Conservation (phyloP, 768 basidiomycete species). For the Chalciporus sphaerocephalus region DNA sequence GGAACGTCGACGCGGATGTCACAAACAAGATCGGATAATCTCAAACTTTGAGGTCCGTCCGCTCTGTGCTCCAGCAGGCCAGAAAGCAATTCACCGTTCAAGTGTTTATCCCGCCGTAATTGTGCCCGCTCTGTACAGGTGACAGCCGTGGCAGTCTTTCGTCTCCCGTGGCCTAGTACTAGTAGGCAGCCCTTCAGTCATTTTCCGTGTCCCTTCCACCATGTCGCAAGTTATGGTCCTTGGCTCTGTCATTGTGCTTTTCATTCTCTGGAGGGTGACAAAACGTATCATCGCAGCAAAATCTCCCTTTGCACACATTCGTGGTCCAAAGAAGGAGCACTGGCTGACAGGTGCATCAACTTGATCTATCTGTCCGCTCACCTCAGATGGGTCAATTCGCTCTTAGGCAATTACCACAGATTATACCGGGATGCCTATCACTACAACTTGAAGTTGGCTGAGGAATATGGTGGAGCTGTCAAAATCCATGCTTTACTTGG, state of each 20-base stretch:
- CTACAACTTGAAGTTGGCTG: constrained; percentile 29
- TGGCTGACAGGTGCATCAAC: constrained; percentile 31
- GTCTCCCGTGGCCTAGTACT: no score
- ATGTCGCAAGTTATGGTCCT: constrained; percentile 8
- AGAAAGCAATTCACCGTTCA: no score
- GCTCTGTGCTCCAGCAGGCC: no score
- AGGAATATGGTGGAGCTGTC: constrained; percentile 33
- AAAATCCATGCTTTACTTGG: constrained; percentile 35
- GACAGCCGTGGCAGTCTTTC: no score
- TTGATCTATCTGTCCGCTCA: no score
- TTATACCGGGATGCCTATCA: constrained; percentile 32
- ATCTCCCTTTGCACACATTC: constrained; percentile 21
- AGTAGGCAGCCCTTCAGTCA: not conserved
- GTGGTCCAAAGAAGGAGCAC: constrained; percentile 32
- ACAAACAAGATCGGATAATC: no score
- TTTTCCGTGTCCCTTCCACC: not conserved
- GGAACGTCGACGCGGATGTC: no score
- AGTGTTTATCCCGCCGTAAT: no score
- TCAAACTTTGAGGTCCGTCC: no score
- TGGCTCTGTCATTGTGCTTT: constrained; percentile 3
- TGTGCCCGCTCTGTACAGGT: no score
- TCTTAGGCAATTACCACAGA: constrained; percentile 30
- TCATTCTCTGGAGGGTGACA: constrained; percentile 17
- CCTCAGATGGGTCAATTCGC: not conserved
- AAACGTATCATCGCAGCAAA: constrained; percentile 3